These are phyloP conservation scores for Scutellospora calospora DNA, from an alignment of 371 early-diverging fungal species.

Conservation along the genomic window DNA sequence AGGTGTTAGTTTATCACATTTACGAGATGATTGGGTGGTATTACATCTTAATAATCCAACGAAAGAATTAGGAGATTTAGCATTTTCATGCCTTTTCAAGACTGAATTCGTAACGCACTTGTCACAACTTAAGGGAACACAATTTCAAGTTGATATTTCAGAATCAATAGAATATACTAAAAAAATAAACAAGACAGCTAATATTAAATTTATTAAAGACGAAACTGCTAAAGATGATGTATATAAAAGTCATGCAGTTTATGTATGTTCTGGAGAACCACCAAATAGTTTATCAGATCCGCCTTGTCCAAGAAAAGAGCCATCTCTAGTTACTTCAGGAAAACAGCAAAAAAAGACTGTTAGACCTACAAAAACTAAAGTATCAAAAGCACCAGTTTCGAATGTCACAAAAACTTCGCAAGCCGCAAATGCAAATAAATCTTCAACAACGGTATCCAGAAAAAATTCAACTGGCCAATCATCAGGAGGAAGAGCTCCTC, in stretches of 20 bases:
- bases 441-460: not conserved
- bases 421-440: constrained; percentile 27
- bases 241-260: constrained; percentile 83
- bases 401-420: not conserved
- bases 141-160: constrained; percentile 66
- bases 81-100: constrained; percentile 73
- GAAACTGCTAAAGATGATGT: constrained; percentile 66
- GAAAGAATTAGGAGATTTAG: constrained; percentile 58
- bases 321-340: constrained; percentile 29
- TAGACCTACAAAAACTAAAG: not conserved
- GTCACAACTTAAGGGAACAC: constrained; percentile 62
- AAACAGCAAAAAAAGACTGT: constrained; percentile 44
- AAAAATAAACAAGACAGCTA: constrained; percentile 78
- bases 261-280: constrained; percentile 74
- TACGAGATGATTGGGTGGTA: constrained; percentile 89
- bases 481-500: constrained; percentile 53
- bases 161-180: constrained; percentile 73
- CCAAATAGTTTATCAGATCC: constrained; percentile 71
- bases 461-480: not conserved
- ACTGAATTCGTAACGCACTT: constrained; percentile 84
- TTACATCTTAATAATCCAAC: constrained; percentile 70
- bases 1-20: constrained; percentile 68
- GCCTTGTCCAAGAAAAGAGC: constrained; percentile 63
- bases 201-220: constrained; percentile 82
- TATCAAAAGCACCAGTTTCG: not conserved